Conservation (phyloP, 345 rosid species). For the Dimocarpus longan region DNA sequence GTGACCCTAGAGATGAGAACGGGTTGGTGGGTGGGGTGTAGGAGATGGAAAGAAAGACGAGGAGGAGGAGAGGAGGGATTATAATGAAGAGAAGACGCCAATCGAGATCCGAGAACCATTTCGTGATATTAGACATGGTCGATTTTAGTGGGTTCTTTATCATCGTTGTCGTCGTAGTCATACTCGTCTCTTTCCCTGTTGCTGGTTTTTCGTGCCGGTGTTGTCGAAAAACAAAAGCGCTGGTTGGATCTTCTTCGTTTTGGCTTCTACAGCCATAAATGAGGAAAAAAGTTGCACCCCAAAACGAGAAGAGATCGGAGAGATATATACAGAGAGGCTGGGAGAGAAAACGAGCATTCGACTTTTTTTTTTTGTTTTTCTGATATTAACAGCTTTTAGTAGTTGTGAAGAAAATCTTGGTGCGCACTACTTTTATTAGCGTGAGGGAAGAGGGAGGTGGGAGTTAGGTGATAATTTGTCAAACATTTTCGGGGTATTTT, state of each 20-base stretch:
- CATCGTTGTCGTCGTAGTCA: neutral
- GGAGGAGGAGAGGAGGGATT: constrained; percentile 34
- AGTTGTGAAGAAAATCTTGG: constrained; percentile 9
- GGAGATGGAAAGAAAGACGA: constrained; percentile 30
- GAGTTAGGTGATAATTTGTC: neutral
- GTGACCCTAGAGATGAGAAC: constrained; percentile 23
- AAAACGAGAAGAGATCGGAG: neutral
- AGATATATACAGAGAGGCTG: too few relatives aligned
- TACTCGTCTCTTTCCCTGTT: neutral
- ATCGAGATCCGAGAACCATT: constrained; percentile 48
- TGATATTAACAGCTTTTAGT: neutral
- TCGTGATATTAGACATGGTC: constrained; percentile 25
- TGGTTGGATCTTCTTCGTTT: constrained; percentile 4
- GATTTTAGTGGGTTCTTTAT: constrained; percentile 13
- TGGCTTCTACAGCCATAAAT: constrained; percentile 8
- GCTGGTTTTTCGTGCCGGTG: neutral
- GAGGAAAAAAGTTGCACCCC: neutral
- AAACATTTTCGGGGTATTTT: neutral
- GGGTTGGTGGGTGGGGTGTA: constrained; percentile 8
- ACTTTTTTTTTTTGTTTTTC: neutral
- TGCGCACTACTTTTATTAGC: neutral
- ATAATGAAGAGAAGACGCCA: constrained; percentile 43
- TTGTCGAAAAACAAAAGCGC: neutral
- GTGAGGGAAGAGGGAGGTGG: neutral
- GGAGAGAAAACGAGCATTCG: neutral